These are phyloP conservation scores for Cryptosporidium parvum DNA, from an alignment of 169 alveolate genomes.

Conservation along the genomic window DNA sequence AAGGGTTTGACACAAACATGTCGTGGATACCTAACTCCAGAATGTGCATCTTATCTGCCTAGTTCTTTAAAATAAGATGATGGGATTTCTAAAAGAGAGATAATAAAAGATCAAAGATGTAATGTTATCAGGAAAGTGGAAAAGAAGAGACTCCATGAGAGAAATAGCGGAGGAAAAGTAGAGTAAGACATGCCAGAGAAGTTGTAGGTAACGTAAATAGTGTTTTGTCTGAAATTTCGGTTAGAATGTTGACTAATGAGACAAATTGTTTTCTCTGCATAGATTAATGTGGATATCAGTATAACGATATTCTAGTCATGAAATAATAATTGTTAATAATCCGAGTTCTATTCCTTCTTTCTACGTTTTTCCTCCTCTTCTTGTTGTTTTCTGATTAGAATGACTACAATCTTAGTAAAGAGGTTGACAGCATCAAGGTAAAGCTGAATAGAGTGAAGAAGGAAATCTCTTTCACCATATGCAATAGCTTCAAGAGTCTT, in stretches of 20 bases:
- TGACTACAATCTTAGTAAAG: constrained; percentile 29
- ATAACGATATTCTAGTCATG: neutral
- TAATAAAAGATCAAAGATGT: neutral
- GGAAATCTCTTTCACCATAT: constrained; percentile 59
- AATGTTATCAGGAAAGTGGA: neutral
- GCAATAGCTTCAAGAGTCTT: constrained; percentile 60
- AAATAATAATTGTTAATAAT: neutral
- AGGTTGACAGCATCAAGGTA: constrained; percentile 58
- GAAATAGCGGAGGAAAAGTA: neutral
- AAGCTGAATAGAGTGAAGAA: constrained; percentile 61
- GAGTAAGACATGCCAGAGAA: neutral
- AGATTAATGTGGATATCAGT: neutral
- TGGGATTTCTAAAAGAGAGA: neutral
- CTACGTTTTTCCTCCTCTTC: constrained; percentile 55
- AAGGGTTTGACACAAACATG: neutral
- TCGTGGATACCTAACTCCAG: neutral
- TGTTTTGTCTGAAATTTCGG: neutral
- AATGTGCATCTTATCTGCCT: neutral
- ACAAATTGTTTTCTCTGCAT: neutral
- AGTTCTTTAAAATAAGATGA: constrained; percentile 13
- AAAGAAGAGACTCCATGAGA: neutral
- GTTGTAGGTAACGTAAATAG: neutral
- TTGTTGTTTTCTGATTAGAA: constrained; percentile 46
- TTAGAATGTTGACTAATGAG: neutral
- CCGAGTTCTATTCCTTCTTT: constrained; percentile 9